Evolutionary conservation across 306 rosid species (phyloP).

Genomic region (Cucurbita pepo): DNA sequence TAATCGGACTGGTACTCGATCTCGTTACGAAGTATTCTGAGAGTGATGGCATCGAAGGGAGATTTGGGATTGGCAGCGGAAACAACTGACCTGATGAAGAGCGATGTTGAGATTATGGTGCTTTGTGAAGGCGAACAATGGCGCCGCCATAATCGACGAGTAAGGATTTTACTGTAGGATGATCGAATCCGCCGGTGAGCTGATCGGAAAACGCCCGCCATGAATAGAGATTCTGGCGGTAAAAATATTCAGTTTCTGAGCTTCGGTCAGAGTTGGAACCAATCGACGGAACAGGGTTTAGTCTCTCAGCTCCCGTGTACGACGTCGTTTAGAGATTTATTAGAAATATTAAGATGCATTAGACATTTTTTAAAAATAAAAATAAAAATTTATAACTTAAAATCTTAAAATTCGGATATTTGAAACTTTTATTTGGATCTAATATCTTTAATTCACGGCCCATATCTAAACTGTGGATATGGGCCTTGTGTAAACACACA

Average conservation of each 20-base stretch:
- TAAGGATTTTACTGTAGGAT: neutral
- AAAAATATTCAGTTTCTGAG: neutral
- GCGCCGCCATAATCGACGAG: neutral
- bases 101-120: neutral
- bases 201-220: slow-evolving; percentile 36
- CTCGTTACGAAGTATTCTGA: slow-evolving; percentile 52
- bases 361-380: too few species aligned
- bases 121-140: neutral
- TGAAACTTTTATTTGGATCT: neutral
- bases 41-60: slow-evolving; percentile 48
- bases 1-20: slow-evolving; percentile 36
- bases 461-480: neutral
- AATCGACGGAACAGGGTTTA: neutral
- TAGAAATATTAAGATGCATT: too few species aligned
- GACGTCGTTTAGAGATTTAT: neutral
- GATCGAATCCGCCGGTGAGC: slow-evolving; percentile 15
- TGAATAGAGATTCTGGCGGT: neutral
- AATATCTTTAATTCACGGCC: neutral
- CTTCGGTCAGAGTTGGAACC: neutral
- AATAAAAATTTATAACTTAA: too few species aligned
- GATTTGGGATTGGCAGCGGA: slow-evolving; percentile 32
- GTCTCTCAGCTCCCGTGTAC: neutral
- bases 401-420: too few species aligned
- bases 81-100: slow-evolving; percentile 9
- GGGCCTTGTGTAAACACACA: neutral